Base-by-base conservation (phyloP, 768 basidiomycete species). In the Mrakia gelida region DNA sequence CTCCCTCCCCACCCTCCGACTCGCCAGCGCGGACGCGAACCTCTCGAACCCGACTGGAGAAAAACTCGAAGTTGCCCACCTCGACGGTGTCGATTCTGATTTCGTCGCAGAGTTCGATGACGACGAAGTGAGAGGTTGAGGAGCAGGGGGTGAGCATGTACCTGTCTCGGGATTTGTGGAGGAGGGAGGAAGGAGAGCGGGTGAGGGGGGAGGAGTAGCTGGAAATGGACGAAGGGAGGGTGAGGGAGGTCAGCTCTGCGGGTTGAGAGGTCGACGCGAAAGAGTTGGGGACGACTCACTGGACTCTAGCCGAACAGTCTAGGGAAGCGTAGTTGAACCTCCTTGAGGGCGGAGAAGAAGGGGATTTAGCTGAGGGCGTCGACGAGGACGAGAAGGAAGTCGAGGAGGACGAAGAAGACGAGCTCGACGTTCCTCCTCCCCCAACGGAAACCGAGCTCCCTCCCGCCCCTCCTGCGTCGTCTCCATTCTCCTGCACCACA, bases 61-160 rank as follows among this genome's bases (percentile, higher is more conserved):
- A 99, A 86, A 98, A 98, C 86, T 99, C 96, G 83, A 93, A 97
- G 82, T 98, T 96, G 78, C 95, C 95, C 26, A 99, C 86, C 83
- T 98, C 95, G 65, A 98, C 91, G 0, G 94, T 96, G 83, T 98
- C 96, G 81, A 98, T 95, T 65, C 93, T 87, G 80, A 99, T 94
- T 83, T 98, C 97, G 80, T 98, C 96, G 86, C 97, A 99, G 23
- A 98, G 89, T 84, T 99, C 97, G 65, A 98, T 91, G 49, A 97
- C 90, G 49, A 98, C 91, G 84, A 91, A 98, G 45, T 88, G 89
- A 16, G 87, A 85, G 23, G 86, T 84, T 5, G 86, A 84, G 43
- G 87, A 86, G 82, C 97, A 99, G 0, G 95, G 96, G 75, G 92
- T 93, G 81, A 98, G 91, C 97, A 98, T 96, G 87, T 98, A 98